Conservation (phyloP, 2,329 filamentous ascomycete genomes). For the Aspergillus niger region DNA sequence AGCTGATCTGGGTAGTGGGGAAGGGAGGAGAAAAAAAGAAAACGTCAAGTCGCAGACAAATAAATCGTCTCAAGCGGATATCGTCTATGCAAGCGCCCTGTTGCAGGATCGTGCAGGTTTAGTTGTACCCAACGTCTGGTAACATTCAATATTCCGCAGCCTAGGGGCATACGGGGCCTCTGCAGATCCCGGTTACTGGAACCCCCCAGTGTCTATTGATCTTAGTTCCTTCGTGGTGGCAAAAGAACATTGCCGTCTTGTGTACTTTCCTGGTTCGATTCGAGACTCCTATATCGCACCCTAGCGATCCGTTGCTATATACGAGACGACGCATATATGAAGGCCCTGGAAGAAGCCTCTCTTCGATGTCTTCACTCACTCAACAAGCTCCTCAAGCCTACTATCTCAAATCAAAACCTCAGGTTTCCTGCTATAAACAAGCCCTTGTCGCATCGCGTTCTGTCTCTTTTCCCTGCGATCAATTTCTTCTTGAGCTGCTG, state of each 20-base stretch:
- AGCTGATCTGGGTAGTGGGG: background rate
- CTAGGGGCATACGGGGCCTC: background rate
- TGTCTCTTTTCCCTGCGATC: background rate
- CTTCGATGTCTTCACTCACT: background rate
- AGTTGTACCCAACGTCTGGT: slow-evolving; percentile 11
- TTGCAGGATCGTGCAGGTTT: slow-evolving; percentile 17
- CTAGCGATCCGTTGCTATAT: background rate
- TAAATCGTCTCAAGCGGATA: slow-evolving; percentile 1
- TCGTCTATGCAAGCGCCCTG: slow-evolving; percentile 10
- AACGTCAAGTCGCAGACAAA: slow-evolving; percentile 7
- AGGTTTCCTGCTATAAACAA: background rate
- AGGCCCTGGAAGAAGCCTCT: background rate
- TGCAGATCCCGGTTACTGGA: slow-evolving; percentile 10
- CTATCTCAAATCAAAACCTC: background rate
- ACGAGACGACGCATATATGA: slow-evolving; percentile 1
- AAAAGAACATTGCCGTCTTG: slow-evolving; percentile 9
- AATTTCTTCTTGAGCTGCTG: no score
- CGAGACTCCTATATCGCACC: background rate
- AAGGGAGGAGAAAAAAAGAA: background rate
- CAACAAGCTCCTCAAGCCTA: background rate
- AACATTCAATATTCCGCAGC: background rate
- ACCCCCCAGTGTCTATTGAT: slow-evolving; percentile 12
- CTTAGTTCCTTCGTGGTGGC: slow-evolving; percentile 16
- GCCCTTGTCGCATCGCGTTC: background rate
- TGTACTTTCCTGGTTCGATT: background rate